Evolutionary conservation across 1,284 basidiomycete species (phyloP).

Genomic region (Cutaneotrichosporon daszewskae): DNA sequence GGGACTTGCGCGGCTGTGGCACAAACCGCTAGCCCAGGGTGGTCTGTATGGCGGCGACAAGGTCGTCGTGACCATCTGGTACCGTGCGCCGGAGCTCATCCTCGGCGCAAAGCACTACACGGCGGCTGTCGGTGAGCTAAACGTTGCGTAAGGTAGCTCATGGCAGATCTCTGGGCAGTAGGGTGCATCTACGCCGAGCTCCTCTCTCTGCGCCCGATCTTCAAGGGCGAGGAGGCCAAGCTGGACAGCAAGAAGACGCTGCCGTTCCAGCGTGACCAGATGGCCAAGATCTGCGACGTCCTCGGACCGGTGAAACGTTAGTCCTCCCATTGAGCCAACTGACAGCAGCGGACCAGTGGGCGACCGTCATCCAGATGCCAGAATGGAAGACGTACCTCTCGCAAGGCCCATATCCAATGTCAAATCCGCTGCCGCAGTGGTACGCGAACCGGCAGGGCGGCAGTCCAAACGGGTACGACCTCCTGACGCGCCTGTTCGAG

Average conservation of each 20-base stretch:
- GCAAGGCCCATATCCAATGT: slow-evolving; percentile 54
- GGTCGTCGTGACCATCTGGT: slow-evolving; percentile 99
- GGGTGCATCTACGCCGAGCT: slow-evolving; percentile 97
- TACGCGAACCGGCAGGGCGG: slow-evolving; percentile 57
- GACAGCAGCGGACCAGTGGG: slow-evolving; percentile 66
- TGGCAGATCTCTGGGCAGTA: slow-evolving; percentile 80
- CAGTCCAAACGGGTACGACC: slow-evolving; percentile 61
- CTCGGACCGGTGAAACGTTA: slow-evolving; percentile 80
- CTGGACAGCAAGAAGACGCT: slow-evolving; percentile 76
- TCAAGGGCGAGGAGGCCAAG: slow-evolving; percentile 99
- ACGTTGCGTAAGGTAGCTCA: background rate
- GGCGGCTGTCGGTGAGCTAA: slow-evolving; percentile 63
- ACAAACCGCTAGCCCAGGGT: slow-evolving; percentile 39
- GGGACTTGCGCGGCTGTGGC: slow-evolving; percentile 75
- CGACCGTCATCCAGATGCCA: slow-evolving; percentile 75
- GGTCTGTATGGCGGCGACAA: slow-evolving; percentile 75
- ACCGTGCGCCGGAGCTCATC: slow-evolving; percentile 89
- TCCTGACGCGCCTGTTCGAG: slow-evolving; percentile 73
- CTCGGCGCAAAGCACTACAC: slow-evolving; percentile 96
- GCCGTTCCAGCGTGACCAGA: slow-evolving; percentile 90
- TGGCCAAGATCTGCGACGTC: slow-evolving; percentile 91
- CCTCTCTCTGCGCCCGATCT: slow-evolving; percentile 87
- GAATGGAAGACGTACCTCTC: slow-evolving; percentile 79
- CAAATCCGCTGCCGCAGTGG: slow-evolving; percentile 54
- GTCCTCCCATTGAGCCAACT: slow-evolving; percentile 15